Evolutionary conservation across 2,329 filamentous ascomycete genomes (phyloP).

Genomic region (Arthrobotrys conoides): DNA sequence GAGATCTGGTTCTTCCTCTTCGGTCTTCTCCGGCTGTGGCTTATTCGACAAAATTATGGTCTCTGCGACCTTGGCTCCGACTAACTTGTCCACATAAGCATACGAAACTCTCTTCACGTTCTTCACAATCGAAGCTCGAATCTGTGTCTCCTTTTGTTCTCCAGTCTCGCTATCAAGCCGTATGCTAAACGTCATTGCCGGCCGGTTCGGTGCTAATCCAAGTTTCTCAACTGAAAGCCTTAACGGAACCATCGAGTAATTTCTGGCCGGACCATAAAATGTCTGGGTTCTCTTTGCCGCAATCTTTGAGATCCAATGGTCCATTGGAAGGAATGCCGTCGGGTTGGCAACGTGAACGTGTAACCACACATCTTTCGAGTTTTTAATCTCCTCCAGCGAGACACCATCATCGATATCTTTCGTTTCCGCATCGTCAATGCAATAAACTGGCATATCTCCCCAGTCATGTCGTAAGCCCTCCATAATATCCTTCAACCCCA

Average conservation of each 20-base stretch:
- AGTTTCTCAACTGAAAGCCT: slow-evolving; percentile 70
- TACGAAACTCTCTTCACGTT: slow-evolving; percentile 74
- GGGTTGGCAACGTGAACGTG: slow-evolving; percentile 85
- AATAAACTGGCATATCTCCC: slow-evolving; percentile 75
- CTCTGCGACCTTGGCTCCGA: slow-evolving; percentile 39
- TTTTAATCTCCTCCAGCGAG: slow-evolving; percentile 75
- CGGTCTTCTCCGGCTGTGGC: not conserved
- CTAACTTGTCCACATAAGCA: slow-evolving; percentile 68
- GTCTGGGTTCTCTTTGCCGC: slow-evolving; percentile 73
- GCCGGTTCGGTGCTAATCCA: slow-evolving; percentile 71
- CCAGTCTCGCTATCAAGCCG: slow-evolving; percentile 71
- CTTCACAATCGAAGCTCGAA: slow-evolving; percentile 72
- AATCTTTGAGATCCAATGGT: slow-evolving; percentile 73
- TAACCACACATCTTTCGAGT: slow-evolving; percentile 76
- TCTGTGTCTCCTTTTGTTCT: slow-evolving; percentile 71
- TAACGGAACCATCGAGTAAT: slow-evolving; percentile 75
- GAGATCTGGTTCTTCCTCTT: not conserved
- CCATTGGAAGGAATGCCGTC: slow-evolving; percentile 76
- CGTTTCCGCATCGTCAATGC: slow-evolving; percentile 78
- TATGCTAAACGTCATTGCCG: slow-evolving; percentile 76
- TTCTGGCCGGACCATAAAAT: slow-evolving; percentile 73
- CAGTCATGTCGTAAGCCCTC: slow-evolving; percentile 73
- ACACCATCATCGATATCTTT: slow-evolving; percentile 84
- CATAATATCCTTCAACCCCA: slow-evolving; percentile 70
- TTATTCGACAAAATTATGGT: slow-evolving; percentile 22